Percentiles rank a stretch among this genome's conserved stretches.
Evolutionary conservation across 1,284 basidiomycete genomes (phyloP).

Genomic region (Ceratobasidium sp.): DNA sequence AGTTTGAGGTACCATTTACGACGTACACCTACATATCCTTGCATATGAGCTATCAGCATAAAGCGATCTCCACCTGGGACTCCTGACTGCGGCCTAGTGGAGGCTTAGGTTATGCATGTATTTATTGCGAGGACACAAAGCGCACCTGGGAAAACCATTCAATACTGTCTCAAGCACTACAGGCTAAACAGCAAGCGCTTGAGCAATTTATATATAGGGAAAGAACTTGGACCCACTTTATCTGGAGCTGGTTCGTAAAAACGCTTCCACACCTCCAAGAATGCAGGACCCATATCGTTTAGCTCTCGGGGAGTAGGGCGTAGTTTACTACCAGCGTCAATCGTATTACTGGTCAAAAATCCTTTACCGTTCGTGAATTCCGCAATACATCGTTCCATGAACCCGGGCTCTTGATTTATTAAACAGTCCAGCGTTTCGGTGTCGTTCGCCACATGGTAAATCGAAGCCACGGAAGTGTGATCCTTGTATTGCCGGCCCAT

Average conservation of each 20-base stretch:
- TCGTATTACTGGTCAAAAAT: constrained; percentile 55
- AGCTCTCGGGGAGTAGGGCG: constrained; percentile 64
- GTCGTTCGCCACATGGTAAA: too few relatives aligned
- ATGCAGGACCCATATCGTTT: constrained; percentile 62
- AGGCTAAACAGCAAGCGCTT: constrained; percentile 55
- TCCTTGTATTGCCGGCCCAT: too few relatives aligned
- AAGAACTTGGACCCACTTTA: constrained; percentile 57
- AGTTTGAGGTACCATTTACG: background rate
- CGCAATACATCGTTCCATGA: background rate
- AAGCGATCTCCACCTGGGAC: constrained; percentile 1
- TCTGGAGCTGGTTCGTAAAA: constrained; percentile 64
- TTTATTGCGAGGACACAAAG: background rate
- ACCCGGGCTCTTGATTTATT: constrained; percentile 2
- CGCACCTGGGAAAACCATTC: constrained; percentile 24
- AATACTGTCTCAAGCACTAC: constrained; percentile 20
- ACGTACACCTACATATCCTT: constrained; percentile 27
- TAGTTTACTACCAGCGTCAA: constrained; percentile 65
- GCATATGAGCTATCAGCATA: constrained; percentile 12
- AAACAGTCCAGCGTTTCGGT: too few relatives aligned
- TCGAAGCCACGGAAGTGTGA: too few relatives aligned
- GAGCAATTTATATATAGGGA: background rate
- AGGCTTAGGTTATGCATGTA: constrained; percentile 48
- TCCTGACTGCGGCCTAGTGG: constrained; percentile 56
- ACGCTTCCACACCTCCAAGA: constrained; percentile 61
- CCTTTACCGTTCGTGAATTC: constrained; percentile 16